Percentiles rank a stretch among this genome's conserved stretches.
These are phyloP conservation scores for Gynandropsis gynandra DNA, from an alignment of 345 rosid species.

Conservation along the genomic window DNA sequence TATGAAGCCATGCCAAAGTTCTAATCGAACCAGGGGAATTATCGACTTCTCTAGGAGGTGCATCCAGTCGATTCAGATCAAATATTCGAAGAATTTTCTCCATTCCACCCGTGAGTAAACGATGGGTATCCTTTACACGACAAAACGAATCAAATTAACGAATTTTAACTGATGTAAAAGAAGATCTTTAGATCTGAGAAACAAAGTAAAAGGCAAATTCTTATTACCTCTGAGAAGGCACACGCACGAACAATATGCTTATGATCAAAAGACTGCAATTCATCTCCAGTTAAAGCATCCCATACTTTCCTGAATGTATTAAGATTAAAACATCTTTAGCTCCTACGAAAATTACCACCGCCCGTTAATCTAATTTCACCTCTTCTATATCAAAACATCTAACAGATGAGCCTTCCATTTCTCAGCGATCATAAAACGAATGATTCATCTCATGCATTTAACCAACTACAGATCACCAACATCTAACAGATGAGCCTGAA, in stretches of 20 bases:
- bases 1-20: slow-evolving; percentile 92
- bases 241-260: slow-evolving; percentile 90
- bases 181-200: neutral
- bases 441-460: no score
- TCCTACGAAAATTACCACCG: neutral
- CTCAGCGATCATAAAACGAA: no score
- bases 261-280: slow-evolving; percentile 84
- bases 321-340: neutral
- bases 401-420: no score
- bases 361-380: neutral
- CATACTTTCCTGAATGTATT: slow-evolving; percentile 61
- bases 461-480: neutral
- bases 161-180: neutral
- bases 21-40: slow-evolving; percentile 84
- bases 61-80: slow-evolving; percentile 82
- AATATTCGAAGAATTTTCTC: slow-evolving; percentile 87
- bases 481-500: no score
- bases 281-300: slow-evolving; percentile 90
- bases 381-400: neutral
- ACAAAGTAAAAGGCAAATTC: neutral
- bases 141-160: slow-evolving; percentile 5
- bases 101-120: slow-evolving; percentile 84
- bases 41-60: slow-evolving; percentile 82
- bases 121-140: slow-evolving; percentile 90
- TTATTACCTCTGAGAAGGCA: slow-evolving; percentile 86